A percentile compares a stretch with the other conserved stretches of the same genome.
phyloP scores from a whole-genome alignment of 2,329 filamentous ascomycete genomes.

The Fusarium coffeatum region DNA sequence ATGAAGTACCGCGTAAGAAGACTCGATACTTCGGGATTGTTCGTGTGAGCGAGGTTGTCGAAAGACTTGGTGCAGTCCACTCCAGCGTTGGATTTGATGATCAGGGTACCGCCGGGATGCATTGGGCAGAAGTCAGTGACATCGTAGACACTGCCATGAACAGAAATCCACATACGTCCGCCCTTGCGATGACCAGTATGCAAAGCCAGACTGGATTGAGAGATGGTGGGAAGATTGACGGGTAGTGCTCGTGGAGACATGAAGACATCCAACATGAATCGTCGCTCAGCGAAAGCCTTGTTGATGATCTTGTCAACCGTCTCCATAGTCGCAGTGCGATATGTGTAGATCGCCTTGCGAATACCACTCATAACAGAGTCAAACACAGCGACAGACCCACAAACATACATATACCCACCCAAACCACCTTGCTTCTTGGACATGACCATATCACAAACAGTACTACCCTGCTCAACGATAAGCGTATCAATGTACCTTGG shows the following conservation, averaged over 20 bases:
- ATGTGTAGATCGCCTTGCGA: slow-evolving; percentile 65
- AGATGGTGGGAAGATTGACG: slow-evolving; percentile 62
- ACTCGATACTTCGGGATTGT: slow-evolving; percentile 65
- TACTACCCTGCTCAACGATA: slow-evolving; percentile 63
- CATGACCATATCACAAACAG: slow-evolving; percentile 66
- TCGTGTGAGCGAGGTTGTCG: slow-evolving; percentile 65
- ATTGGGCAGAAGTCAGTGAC: slow-evolving; percentile 65
- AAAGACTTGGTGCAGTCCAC: slow-evolving; percentile 65
- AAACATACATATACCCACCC: slow-evolving; percentile 51
- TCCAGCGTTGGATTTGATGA: slow-evolving; percentile 66
- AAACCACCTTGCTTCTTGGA: slow-evolving; percentile 67
- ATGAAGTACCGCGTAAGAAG: slow-evolving; percentile 66
- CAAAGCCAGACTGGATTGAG: slow-evolving; percentile 60
- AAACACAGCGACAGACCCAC: slow-evolving; percentile 47
- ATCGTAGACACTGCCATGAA: slow-evolving; percentile 65
- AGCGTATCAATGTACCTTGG: slow-evolving; percentile 65
- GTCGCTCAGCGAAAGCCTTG: slow-evolving; percentile 65
- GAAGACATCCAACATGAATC: slow-evolving; percentile 68
- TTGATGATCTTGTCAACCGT: slow-evolving; percentile 62
- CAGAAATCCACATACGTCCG: slow-evolving; percentile 62
- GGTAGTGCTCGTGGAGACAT: slow-evolving; percentile 66
- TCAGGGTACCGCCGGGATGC: slow-evolving; percentile 65
- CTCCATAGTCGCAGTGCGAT: slow-evolving; percentile 63
- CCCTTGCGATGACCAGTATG: slow-evolving; percentile 63
- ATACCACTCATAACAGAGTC: slow-evolving; percentile 68